Evolutionary conservation across 331 rosid species (phyloP).

Genomic region (Phaseolus coccineus): DNA sequence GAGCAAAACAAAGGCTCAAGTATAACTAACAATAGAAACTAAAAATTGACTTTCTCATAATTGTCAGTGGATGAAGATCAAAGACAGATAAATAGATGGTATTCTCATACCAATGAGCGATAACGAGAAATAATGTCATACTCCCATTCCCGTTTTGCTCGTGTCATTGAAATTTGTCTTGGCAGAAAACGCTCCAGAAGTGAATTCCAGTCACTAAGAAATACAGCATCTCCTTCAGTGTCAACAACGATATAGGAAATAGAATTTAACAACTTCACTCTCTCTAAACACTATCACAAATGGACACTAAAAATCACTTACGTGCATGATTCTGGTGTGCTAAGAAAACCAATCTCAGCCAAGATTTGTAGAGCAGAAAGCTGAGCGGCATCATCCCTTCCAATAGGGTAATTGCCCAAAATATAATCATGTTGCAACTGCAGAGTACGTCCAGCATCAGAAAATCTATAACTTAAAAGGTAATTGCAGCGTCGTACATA

Average conservation of each 20-base stretch:
- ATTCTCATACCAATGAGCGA: conserved; percentile 71
- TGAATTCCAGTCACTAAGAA: conserved; percentile 87
- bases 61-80: conserved; percentile 6
- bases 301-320: conserved; percentile 46
- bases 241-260: conserved; percentile 12
- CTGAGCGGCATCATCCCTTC: conserved; percentile 97
- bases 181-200: conserved; percentile 89
- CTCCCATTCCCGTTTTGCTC: conserved; percentile 98
- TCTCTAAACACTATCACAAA: conserved; percentile 13
- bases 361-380: conserved; percentile 93
- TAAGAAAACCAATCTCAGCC: conserved; percentile 81
- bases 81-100: conserved; percentile 23
- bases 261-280: conserved; percentile 25
- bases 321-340: conserved; percentile 82
- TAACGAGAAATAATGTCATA: conserved; percentile 89
- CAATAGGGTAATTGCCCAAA: conserved; percentile 96
- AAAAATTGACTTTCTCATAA: conserved; percentile 1
- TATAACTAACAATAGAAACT: conserved; percentile 12
- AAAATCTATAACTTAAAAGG: conserved; percentile 35
- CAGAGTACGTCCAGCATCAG: conserved; percentile 44
- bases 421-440: conserved; percentile 99
- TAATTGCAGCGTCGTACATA: conserved; percentile 35
- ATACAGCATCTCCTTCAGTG: conserved; percentile 27
- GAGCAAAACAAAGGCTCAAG: conserved; percentile 7
- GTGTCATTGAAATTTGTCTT: conserved; percentile 90